These are phyloP conservation scores for Apiospora marii DNA, from an alignment of 2,329 filamentous ascomycete species.

Conservation along the genomic window DNA sequence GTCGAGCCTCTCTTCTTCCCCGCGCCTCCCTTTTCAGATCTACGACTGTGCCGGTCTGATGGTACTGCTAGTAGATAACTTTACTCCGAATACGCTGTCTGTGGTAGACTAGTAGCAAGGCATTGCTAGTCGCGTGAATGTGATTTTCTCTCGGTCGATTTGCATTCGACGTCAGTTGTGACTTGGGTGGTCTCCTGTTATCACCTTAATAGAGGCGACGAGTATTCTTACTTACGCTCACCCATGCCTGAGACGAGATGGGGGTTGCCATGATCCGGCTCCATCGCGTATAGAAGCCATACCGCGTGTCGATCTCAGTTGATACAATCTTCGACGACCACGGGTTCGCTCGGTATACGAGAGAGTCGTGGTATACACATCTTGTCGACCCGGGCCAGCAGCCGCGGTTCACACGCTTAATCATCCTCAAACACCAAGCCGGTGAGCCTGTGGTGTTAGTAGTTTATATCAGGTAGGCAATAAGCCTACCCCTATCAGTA, in stretches of 20 bases:
- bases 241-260: background rate
- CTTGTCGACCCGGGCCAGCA: background rate
- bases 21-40: background rate
- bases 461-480: background rate
- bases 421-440: background rate
- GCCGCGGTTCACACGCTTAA: background rate
- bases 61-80: background rate
- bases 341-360: background rate
- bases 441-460: background rate
- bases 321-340: background rate
- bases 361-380: background rate
- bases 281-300: background rate
- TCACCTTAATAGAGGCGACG: background rate
- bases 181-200: too few relatives aligned
- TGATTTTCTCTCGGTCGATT: too few relatives aligned
- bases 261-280: background rate
- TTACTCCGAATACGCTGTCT: background rate
- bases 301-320: background rate
- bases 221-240: background rate
- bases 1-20: background rate
- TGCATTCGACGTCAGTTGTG: background rate
- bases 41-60: background rate
- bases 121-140: background rate
- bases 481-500: background rate
- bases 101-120: too few relatives aligned